Evolutionary conservation across 306 rosid genomes (phyloP).

Genomic region (Adenanthera pavonina): DNA sequence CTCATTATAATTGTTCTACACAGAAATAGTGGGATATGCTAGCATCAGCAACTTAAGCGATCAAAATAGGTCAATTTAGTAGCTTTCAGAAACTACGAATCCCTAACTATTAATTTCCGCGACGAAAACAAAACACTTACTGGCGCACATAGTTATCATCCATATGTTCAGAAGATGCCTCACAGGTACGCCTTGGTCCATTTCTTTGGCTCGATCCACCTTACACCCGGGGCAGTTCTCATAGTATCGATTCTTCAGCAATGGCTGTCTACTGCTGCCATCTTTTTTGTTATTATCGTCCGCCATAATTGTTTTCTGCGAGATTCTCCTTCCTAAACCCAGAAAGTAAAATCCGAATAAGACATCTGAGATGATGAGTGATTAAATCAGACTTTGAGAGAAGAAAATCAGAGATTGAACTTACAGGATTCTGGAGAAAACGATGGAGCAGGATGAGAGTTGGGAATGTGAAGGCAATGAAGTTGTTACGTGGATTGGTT

Average conservation of each 20-base stretch:
- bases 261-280: conserved; percentile 14
- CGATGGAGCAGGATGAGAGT: neutral
- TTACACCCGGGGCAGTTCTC: conserved; percentile 83
- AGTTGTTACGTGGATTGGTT: too few species aligned
- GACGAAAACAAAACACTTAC: conserved; percentile 42
- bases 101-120: too few species aligned
- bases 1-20: too few species aligned
- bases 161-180: conserved; percentile 48
- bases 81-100: neutral
- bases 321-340: neutral
- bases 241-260: conserved; percentile 56
- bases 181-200: conserved; percentile 51
- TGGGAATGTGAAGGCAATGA: too few species aligned
- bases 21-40: too few species aligned
- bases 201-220: conserved; percentile 56
- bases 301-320: conserved; percentile 47
- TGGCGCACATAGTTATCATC: conserved; percentile 55
- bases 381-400: neutral
- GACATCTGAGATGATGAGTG: too few species aligned
- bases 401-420: neutral
- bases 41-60: too few species aligned
- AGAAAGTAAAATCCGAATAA: neutral
- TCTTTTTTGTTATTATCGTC: neutral
- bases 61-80: too few species aligned
- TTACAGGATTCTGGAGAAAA: neutral